These are phyloP conservation scores for Chytriomyces confervae DNA, from an alignment of 192 early-diverging fungal genomes.

Conservation along the genomic window DNA sequence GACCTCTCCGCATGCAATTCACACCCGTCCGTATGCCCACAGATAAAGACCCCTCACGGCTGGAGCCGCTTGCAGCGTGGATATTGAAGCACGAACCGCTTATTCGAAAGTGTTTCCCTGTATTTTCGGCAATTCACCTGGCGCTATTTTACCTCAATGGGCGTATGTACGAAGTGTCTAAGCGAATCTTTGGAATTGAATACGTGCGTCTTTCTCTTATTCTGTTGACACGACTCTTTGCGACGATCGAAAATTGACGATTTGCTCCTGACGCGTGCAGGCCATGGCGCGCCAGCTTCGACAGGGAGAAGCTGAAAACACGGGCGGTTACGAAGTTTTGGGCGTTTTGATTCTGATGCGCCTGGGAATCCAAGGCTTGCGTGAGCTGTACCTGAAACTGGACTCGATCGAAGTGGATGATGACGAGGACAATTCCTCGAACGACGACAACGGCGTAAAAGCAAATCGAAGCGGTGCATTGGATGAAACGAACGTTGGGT, in stretches of 20 bases:
- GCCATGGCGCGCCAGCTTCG: slow-evolving; percentile 78
- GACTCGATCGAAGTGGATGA: slow-evolving; percentile 7
- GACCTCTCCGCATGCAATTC: too few species aligned
- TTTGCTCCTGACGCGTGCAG: slow-evolving; percentile 35
- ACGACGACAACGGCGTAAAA: not conserved
- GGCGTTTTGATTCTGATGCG: slow-evolving; percentile 81
- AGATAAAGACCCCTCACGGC: not conserved
- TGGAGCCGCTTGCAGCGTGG: not conserved
- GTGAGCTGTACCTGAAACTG: not conserved
- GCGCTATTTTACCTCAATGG: slow-evolving; percentile 90
- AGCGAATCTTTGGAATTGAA: slow-evolving; percentile 77
- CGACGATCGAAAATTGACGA: not conserved
- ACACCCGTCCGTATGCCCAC: too few species aligned
- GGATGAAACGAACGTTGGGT: not conserved
- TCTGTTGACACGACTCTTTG: not conserved
- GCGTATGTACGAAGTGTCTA: slow-evolving; percentile 80
- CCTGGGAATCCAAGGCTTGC: slow-evolving; percentile 63
- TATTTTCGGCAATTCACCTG: slow-evolving; percentile 67
- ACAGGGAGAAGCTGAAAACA: slow-evolving; percentile 67
- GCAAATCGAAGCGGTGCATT: not conserved
- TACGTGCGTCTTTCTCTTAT: slow-evolving; percentile 61
- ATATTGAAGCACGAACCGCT: slow-evolving; percentile 7
- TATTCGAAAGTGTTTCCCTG: not conserved
- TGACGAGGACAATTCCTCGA: slow-evolving; percentile 24
- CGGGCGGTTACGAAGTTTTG: slow-evolving; percentile 82